Evolutionary conservation across 2,329 filamentous ascomycete species (phyloP), one percentile per base, ranked within the genome.

Genomic region (Emydomyces testavorans): DNA sequence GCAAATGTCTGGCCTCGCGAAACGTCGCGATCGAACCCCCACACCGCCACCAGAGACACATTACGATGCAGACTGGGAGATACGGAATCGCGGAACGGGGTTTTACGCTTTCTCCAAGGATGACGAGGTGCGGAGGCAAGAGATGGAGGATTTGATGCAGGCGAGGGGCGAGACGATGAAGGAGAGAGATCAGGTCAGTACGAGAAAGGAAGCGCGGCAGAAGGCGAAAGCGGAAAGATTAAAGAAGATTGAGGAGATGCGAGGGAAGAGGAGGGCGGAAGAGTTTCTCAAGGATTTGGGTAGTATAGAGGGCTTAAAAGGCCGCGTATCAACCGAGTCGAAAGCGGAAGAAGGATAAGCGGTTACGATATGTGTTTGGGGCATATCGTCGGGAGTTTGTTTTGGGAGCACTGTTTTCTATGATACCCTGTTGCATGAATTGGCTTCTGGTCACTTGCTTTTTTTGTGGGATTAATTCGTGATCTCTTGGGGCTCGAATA

Each of bases 91-190:
- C 58, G 92, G 92, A 3, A 85, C 85, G 0, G 92, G 85, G 0
- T 98, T 96, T 67, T 95, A 88, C 69, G 80, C 83, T 49, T 96
- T 98, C 62, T 86, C 82, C 50, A 77, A 76, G 54, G 83, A 94
- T 63, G 80, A 83, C 60, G 79, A 76, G 54, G 71, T 73, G 54
- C 66, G 77, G 40, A 72, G 81, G 60, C 65, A 67, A 58, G 85
- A 96, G 72, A 94, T 96, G 85, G 74, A 77, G 55, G 75, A 73
- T 37, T 69, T 95, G 48, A 75, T 79, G 53, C 71, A 73, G 56
- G 80, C 87, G 62, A 72, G 85, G 50, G 66, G 71, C 52, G 76
- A 79, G 60, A 92, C 85, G 44, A 82, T 88, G 64, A 69, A 71
- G 46, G 75, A 76, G 56, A 71, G 83, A 50, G 65, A 66, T 51